These are phyloP conservation scores for Babjeviella inositovora DNA, from an alignment of 805 yeast genomes.

Conservation along the genomic window DNA sequence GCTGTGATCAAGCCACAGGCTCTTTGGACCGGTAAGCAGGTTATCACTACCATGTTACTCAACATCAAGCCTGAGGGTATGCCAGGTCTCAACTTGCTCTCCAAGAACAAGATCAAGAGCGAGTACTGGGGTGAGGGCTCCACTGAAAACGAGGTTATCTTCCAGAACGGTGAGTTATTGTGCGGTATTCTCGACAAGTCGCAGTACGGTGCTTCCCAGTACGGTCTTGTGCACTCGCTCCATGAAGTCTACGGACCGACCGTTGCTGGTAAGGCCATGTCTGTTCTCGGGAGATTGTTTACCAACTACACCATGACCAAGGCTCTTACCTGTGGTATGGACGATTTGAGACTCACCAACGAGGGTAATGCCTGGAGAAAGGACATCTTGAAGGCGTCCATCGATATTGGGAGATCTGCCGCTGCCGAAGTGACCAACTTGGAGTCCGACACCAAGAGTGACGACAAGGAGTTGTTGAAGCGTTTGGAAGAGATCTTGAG, in stretches of 20 bases:
- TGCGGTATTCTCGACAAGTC: constrained; percentile 95
- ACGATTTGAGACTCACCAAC: constrained; percentile 79
- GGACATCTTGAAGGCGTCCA: constrained; percentile 63
- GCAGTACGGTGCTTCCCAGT: constrained; percentile 95
- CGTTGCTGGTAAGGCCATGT: constrained; percentile 76
- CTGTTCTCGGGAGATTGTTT: constrained; percentile 89
- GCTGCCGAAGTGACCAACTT: constrained; percentile 91
- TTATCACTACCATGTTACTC: constrained; percentile 78
- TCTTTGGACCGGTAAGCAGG: constrained; percentile 96
- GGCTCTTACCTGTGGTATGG: constrained; percentile 99
- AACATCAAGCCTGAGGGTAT: constrained; percentile 77
- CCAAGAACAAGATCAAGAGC: constrained; percentile 80
- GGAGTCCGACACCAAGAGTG: constrained; percentile 23
- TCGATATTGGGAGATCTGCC: constrained; percentile 77
- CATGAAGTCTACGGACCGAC: constrained; percentile 92
- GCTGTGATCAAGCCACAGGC: constrained; percentile 76
- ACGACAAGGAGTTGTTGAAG: constrained; percentile 64
- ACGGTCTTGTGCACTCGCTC: constrained; percentile 90
- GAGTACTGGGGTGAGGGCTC: constrained; percentile 91
- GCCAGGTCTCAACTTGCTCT: constrained; percentile 79
- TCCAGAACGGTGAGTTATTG: constrained; percentile 74
- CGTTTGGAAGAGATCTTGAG: constrained; percentile 90
- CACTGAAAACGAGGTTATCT: constrained; percentile 70
- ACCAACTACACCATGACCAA: constrained; percentile 85
- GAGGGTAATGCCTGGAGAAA: constrained; percentile 87